A percentile compares a stretch with the other conserved stretches of the same genome.
Conservation (phyloP, 768 basidiomycete species). For the Serendipita sp. region DNA sequence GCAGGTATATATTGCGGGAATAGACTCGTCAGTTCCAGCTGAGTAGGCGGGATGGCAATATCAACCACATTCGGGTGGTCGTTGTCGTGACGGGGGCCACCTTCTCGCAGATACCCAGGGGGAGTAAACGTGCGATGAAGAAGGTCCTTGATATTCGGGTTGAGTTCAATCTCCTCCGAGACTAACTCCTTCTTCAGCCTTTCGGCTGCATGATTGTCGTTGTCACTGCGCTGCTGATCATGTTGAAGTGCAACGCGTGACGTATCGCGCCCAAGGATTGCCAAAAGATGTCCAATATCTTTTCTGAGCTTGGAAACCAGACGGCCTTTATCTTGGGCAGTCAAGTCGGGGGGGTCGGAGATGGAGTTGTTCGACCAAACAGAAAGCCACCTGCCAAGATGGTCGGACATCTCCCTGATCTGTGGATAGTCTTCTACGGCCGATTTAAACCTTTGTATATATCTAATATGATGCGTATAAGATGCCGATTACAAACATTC, state of each 20-base stretch:
- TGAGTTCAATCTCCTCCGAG: too few species aligned
- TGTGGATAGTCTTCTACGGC: neutral
- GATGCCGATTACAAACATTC: neutral
- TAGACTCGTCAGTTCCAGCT: constrained; percentile 40
- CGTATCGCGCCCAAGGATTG: neutral
- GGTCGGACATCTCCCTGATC: neutral
- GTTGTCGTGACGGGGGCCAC: constrained; percentile 54
- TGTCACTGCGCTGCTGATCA: neutral
- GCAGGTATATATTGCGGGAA: constrained; percentile 44
- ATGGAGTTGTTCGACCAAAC: neutral
- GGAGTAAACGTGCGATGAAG: constrained; percentile 24
- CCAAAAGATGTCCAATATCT: neutral
- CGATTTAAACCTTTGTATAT: neutral
- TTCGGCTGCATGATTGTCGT: constrained; percentile 26
- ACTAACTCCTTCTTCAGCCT: neutral
- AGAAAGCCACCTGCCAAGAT: neutral
- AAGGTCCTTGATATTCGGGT: neutral
- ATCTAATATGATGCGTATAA: neutral
- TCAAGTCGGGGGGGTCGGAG: neutral
- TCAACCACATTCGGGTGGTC: constrained; percentile 38
- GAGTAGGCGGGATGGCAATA: constrained; percentile 55
- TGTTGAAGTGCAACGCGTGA: neutral
- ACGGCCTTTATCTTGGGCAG: neutral
- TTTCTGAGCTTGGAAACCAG: neutral
- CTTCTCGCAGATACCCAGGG: constrained; percentile 34